phyloP scores from a whole-genome alignment of 73 alveolate species.

The Paraurostyla sp. region DNA sequence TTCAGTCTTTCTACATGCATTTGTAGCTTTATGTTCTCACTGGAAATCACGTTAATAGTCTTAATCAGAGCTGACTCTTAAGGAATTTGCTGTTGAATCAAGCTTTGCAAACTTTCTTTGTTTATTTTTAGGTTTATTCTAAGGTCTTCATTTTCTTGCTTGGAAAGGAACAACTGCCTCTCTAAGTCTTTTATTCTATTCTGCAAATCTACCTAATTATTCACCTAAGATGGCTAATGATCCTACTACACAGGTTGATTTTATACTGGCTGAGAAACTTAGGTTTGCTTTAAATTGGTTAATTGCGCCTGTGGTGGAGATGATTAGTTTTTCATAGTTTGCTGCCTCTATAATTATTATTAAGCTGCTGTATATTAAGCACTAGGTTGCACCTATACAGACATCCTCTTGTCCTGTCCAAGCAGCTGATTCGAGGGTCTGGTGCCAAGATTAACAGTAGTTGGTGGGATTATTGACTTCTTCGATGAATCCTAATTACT shows the following conservation, averaged over 20 bases:
- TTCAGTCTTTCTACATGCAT: slow-evolving; percentile 46
- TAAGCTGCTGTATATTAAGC: too few species aligned
- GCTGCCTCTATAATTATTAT: too few species aligned
- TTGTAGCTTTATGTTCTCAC: slow-evolving; percentile 34
- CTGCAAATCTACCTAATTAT: neutral
- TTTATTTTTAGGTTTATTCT: slow-evolving; percentile 40
- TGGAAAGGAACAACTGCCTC: slow-evolving; percentile 6
- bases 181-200: slow-evolving; percentile 33
- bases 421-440: too few species aligned
- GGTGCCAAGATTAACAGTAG: neutral
- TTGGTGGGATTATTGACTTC: neutral
- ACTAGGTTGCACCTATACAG: too few species aligned
- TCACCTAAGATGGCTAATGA: neutral
- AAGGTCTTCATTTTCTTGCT: slow-evolving; percentile 56
- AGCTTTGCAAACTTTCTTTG: slow-evolving; percentile 46
- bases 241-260: neutral
- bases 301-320: too few species aligned
- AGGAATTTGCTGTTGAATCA: slow-evolving; percentile 22
- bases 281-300: neutral
- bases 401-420: too few species aligned
- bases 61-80: slow-evolving; percentile 31
- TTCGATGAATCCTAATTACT: too few species aligned
- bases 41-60: slow-evolving; percentile 53
- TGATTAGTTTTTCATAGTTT: too few species aligned
- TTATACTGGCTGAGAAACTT: neutral